A percentile compares a stretch with the other conserved stretches of the same genome.
phyloP scores from a whole-genome alignment of 2,329 filamentous ascomycete genomes.

The Sclerotinia sclerotiorum region DNA sequence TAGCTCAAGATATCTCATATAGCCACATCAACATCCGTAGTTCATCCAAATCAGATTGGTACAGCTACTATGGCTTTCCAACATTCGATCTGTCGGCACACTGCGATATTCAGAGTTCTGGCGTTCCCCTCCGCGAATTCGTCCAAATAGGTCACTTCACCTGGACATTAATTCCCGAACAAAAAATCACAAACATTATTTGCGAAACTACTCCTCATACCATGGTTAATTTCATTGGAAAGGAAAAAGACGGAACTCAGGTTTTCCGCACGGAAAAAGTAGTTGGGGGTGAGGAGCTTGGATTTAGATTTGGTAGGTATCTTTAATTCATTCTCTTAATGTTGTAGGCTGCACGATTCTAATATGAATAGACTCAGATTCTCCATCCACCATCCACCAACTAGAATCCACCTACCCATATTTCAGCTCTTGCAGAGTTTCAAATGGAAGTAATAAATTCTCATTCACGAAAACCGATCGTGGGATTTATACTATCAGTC shows the following conservation, averaged over 20 bases:
- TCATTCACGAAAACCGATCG: conserved; percentile 11
- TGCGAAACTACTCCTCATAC: conserved; percentile 14
- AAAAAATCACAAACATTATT: conserved; percentile 18
- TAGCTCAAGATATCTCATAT: conserved; percentile 14
- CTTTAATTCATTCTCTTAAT: background rate
- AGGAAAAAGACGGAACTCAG: background rate
- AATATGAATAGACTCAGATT: background rate
- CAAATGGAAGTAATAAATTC: conserved; percentile 7
- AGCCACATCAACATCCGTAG: conserved; percentile 15
- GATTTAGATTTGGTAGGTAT: conserved; percentile 2
- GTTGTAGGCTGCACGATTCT: background rate
- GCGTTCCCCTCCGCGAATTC: conserved; percentile 11
- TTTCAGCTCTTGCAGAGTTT: conserved; percentile 6
- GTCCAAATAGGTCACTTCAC: conserved; percentile 12
- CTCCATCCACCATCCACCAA: conserved; percentile 3
- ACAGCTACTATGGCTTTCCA: conserved; percentile 13
- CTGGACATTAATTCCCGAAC: conserved; percentile 15
- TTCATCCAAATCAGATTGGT: conserved; percentile 9
- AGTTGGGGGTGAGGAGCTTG: background rate
- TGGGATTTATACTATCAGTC: conserved; percentile 1
- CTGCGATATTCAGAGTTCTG: conserved; percentile 12
- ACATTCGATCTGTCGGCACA: conserved; percentile 10
- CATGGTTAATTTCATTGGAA: conserved; percentile 9
- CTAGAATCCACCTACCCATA: conserved; percentile 3
- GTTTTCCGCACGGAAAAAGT: conserved; percentile 5